Evolutionary conservation across 306 rosid species (phyloP).

Genomic region (Clitoria ternatea): DNA sequence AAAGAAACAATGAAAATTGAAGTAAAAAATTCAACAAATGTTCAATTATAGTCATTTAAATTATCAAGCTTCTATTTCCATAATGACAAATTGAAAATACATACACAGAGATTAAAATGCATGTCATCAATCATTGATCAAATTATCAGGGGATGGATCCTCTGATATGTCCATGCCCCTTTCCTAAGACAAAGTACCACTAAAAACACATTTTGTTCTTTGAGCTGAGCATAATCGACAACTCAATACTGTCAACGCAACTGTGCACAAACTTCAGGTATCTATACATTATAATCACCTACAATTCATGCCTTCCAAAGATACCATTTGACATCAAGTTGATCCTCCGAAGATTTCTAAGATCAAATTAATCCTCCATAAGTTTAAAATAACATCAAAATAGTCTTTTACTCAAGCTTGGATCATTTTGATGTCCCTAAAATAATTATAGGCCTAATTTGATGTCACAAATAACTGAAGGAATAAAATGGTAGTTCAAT

Average conservation of each 20-base stretch:
- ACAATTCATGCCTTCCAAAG: background rate
- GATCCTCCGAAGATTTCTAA: background rate
- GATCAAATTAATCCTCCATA: background rate
- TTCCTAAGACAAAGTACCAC: background rate
- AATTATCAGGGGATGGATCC: background rate
- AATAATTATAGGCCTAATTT: background rate
- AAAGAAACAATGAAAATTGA: background rate
- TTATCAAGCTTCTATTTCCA: slow-evolving; percentile 13
- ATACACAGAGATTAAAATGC: background rate
- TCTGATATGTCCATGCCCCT: background rate
- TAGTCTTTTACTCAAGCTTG: background rate
- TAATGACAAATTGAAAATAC: background rate
- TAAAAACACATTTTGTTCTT: background rate
- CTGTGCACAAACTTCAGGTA: background rate
- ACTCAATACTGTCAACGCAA: background rate
- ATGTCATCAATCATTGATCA: background rate
- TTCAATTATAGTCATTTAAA: background rate
- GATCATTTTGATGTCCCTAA: background rate
- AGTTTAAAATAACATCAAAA: background rate
- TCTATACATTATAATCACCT: background rate
- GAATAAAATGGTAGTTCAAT: background rate
- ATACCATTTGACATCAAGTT: background rate
- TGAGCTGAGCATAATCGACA: background rate
- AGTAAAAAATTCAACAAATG: background rate
- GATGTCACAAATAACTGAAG: background rate